Conservation (phyloP, 345 rosid genomes). For the Rhodomyrtus tomentosa region DNA sequence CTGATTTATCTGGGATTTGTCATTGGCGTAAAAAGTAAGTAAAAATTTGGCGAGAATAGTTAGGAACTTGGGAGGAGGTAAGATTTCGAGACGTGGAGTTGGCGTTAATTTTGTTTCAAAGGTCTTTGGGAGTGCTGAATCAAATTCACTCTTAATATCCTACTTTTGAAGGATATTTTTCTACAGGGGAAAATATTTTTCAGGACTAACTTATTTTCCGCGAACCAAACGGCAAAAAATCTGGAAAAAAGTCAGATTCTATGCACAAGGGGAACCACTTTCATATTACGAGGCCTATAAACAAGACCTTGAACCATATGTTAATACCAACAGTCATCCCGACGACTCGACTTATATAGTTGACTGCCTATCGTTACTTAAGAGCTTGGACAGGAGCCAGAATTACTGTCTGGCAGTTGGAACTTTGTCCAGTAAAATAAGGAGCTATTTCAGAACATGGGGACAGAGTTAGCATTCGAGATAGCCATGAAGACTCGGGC, state of each 20-base stretch:
- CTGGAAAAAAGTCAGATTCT: too few species aligned
- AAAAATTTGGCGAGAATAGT: background rate
- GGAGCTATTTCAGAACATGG: conserved; percentile 17
- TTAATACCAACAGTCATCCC: background rate
- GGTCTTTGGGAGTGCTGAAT: too few species aligned
- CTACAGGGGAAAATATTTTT: too few species aligned
- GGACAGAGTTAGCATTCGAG: conserved; percentile 17
- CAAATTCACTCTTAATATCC: too few species aligned
- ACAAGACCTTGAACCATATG: background rate
- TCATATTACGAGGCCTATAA: background rate
- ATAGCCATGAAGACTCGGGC: conserved; percentile 35
- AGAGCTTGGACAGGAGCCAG: background rate
- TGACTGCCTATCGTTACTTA: background rate
- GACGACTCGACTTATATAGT: background rate
- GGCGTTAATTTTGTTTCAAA: too few species aligned
- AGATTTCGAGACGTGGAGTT: too few species aligned
- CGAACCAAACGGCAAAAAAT: too few species aligned
- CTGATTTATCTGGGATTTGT: background rate
- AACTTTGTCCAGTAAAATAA: conserved; percentile 19
- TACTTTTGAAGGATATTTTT: too few species aligned
- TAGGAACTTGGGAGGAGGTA: too few species aligned
- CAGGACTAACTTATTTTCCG: too few species aligned
- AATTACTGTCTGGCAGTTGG: conserved; percentile 24
- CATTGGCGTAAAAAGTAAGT: background rate
- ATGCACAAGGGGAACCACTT: too few species aligned